Evolutionary conservation across 2,329 filamentous ascomycete genomes (phyloP).

Genomic region (Talaromyces verruculosus): DNA sequence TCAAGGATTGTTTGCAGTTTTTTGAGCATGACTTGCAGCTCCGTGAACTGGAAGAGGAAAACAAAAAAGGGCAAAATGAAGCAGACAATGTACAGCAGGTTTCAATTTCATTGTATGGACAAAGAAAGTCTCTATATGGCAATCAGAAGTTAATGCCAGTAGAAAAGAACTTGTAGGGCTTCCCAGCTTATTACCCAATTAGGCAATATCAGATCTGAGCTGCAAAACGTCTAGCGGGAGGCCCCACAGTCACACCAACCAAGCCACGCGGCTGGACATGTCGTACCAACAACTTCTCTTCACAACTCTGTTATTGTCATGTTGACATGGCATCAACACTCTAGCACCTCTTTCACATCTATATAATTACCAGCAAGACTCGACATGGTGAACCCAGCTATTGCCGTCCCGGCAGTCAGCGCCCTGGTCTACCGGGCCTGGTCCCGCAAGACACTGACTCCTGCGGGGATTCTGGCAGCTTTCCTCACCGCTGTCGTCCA

Average conservation of each 20-base stretch:
- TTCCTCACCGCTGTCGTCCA: conserved; percentile 73
- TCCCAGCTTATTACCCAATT: conserved; percentile 6
- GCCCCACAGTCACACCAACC: not conserved
- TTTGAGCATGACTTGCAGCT: not conserved
- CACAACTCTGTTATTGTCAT: not conserved
- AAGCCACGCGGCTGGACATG: not conserved
- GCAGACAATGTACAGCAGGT: not conserved
- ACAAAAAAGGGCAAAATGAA: not conserved
- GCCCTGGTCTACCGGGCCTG: conserved; percentile 67
- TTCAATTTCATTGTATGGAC: not conserved
- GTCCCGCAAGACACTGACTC: conserved; percentile 74
- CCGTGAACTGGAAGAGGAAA: not conserved
- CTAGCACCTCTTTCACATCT: not conserved
- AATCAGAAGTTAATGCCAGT: not conserved
- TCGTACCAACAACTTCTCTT: not conserved
- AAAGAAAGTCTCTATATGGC: not conserved
- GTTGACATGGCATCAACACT: not conserved
- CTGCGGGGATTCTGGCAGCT: conserved; percentile 70
- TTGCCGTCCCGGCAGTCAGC: conserved; percentile 51
- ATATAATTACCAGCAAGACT: not conserved
- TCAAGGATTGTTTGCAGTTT: not conserved
- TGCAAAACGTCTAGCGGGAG: not conserved
- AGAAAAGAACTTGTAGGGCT: not conserved
- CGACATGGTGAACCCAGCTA: conserved; percentile 43
- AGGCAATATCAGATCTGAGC: conserved; percentile 3